Evolutionary conservation across 768 basidiomycete genomes (phyloP), one percentile per base, ranked within the genome.

Genomic region (Psilocybe subaeruginosa): DNA sequence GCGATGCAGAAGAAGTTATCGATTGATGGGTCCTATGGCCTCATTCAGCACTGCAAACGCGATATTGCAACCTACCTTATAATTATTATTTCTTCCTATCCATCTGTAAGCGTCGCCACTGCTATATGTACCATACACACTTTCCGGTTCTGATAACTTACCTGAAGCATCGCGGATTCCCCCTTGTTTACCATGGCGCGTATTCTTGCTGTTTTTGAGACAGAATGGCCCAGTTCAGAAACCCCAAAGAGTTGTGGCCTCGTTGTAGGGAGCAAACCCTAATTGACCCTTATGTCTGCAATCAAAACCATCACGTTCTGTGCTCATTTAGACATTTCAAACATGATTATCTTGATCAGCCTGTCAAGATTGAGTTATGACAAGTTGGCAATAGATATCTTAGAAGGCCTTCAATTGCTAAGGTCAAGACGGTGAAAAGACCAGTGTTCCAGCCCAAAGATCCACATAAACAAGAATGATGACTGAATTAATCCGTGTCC

Each of bases 1-100:
- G 78, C 60, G 87, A 92, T 49, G 85, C 85, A 46, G 90, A 91
- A 66, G 83, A 84, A 64, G 77, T 85, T 43, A 70, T 84, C 23
- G 83, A 84, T 49, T 85, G 63, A 71, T 43, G 14, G 14, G 37
- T 39, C 23, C 23, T 23, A 39, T 8, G 37, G 37, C 37, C 37
- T 39, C 37, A 23, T 23, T 23, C 23, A 23, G 23, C 23, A 23
- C 1, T 39, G 14, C 37, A 14, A 39, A 39, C 14, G 14, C 37
- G 14, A 14, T 14, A 39, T 8, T 39, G 37, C 37, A 39, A 39
- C 37, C 41, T n/a, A 43, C n/a, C n/a, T 14, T n/a, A 43, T 8
- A 16, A 16, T 16, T 14, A 43, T n/a, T 43, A 43, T 43, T 43
- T 43, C 41, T 43, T 43, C n/a, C 11, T 43, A 12, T 43, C 14